These are phyloP conservation scores for Epicoccum nigrum DNA, from an alignment of 2,329 filamentous ascomycete genomes.

Conservation along the genomic window DNA sequence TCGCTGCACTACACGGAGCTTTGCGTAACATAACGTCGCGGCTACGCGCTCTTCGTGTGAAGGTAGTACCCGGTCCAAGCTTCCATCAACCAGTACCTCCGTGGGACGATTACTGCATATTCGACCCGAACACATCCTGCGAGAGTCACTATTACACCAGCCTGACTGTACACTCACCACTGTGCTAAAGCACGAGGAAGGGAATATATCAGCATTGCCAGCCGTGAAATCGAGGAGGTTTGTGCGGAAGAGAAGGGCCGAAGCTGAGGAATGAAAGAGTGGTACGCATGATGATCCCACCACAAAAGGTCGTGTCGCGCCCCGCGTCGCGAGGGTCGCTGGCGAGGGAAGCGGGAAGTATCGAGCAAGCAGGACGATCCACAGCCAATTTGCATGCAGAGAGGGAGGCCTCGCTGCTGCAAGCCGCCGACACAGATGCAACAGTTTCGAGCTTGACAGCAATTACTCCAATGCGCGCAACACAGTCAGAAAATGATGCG, in stretches of 20 bases:
- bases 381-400: slow-evolving; percentile 28
- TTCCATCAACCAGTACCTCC: slow-evolving; percentile 1
- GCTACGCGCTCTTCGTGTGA: slow-evolving; percentile 6
- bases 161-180: neutral
- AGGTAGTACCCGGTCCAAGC: slow-evolving; percentile 4
- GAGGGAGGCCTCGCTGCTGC: slow-evolving; percentile 27
- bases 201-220: neutral
- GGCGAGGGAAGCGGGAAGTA: slow-evolving; percentile 14
- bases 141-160: neutral
- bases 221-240: neutral
- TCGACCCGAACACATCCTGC: neutral
- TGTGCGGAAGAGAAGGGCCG: slow-evolving; percentile 9
- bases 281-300: slow-evolving; percentile 28
- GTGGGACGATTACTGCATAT: slow-evolving; percentile 2
- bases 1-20: slow-evolving; percentile 21
- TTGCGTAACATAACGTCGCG: neutral
- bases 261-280: slow-evolving; percentile 15
- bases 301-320: slow-evolving; percentile 26
- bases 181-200: neutral
- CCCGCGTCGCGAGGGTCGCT: slow-evolving; percentile 20
- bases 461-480: slow-evolving; percentile 5
- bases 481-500: neutral
- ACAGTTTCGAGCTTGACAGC: neutral
- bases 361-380: slow-evolving; percentile 33
- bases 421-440: slow-evolving; percentile 12